Base-by-base conservation (phyloP, 2,329 filamentous ascomycete genomes). In the Fusarium begoniae region DNA sequence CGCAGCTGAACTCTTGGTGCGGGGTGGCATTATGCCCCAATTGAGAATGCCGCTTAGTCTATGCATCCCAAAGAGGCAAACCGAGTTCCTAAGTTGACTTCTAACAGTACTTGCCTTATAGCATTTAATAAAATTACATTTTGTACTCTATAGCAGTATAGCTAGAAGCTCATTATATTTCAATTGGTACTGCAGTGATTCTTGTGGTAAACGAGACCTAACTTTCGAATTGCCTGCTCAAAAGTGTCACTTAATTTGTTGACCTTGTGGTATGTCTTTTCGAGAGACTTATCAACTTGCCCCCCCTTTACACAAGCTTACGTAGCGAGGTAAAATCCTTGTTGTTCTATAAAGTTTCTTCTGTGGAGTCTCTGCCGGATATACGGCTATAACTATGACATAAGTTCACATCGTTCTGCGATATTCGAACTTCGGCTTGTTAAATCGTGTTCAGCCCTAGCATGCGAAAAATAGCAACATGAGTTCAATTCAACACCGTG, bases 191-290 rank as follows among this genome's bases (percentile, higher is more conserved):
- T 20, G 2, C 24, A 12, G 15, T 44, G 15, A 24, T 47, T 11
- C 17, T 0, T 30, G 7, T n/a, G 14, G 7, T 28, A 10, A 47
- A 47, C 11, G 32, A 6, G 11, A 32, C 5, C 11, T 8, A 6
- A 7, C 22, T 2, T 14, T 24, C 2, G 12, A 14, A 8, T 50
- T 24, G 8, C 0, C 30, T 24, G 4, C 22, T 24, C 4, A 10
- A 14, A 20, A 35, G 22, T 14, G 4, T 1, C 12, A 20, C 10
- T 8, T 8, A 2, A 2, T 28, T 2, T 38, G 4, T 2, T 12
- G 13, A 3, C 24, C 24, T 38, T 17, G 5, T 20, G 13, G 7
- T 38, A 9, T 22, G 6, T 20, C 7, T 43, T 24, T 24, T 20
- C 6, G 37, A 38, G 10, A 38, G 37, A 38, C 18, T 38, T 38